phyloP scores from a whole-genome alignment of 805 yeast species.

The Ogataea siamensis region DNA sequence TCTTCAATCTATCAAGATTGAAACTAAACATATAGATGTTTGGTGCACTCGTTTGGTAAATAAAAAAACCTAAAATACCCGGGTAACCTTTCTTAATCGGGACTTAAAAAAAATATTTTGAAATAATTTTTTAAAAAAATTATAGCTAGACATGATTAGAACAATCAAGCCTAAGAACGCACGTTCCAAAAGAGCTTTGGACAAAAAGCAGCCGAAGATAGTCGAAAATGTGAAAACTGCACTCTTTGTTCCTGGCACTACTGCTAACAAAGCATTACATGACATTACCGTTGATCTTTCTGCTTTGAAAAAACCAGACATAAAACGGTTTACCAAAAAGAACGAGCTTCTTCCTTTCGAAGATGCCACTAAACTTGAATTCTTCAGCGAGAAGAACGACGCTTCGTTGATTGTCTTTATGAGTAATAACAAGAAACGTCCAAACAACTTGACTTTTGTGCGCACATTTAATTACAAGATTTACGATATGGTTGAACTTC shows the following conservation, averaged over 20 bases:
- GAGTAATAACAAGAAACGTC: conserved; percentile 85
- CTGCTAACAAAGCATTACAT: conserved; percentile 74
- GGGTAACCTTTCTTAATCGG: conserved; percentile 12
- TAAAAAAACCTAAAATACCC: conserved; percentile 7
- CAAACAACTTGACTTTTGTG: conserved; percentile 81
- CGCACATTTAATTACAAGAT: conserved; percentile 88
- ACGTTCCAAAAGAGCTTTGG: conserved; percentile 91
- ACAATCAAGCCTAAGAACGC: conserved; percentile 86
- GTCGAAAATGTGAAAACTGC: conserved; percentile 90
- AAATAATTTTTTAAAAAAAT: conserved; percentile 8
- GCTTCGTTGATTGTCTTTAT: conserved; percentile 78
- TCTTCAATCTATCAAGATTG: conserved; percentile 9
- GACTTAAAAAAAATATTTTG: conserved; percentile 5
- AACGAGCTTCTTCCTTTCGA: conserved; percentile 92
- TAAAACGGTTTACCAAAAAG: conserved; percentile 82
- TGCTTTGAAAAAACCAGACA: conserved; percentile 87
- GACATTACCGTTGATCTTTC: conserved; percentile 87
- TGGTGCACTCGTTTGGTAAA: conserved; percentile 10
- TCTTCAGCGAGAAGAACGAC: conserved; percentile 94
- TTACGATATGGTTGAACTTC: conserved; percentile 91
- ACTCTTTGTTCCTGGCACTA: conserved; percentile 85
- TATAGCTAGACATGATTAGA: conserved; percentile 36
- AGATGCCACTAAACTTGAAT: conserved; percentile 80
- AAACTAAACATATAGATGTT: conserved; percentile 9
- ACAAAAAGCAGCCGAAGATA: conserved; percentile 81